Base-by-base conservation (phyloP, 2,329 filamentous ascomycete species). In the Penicillium sp. region DNA sequence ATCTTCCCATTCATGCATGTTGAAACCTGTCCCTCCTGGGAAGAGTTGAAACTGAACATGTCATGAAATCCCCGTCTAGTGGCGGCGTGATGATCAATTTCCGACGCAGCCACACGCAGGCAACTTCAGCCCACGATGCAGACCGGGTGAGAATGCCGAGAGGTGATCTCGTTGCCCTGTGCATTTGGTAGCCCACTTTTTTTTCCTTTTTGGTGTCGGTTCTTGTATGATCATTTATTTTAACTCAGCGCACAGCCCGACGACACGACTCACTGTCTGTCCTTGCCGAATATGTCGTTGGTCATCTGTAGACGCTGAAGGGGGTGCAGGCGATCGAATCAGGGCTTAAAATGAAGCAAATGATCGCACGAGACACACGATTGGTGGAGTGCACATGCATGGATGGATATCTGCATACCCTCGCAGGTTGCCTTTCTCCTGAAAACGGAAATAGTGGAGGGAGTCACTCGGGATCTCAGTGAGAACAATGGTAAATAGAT, bases 61-160 rank as follows among this genome's bases (percentile, higher is more conserved):
- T 44, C 39, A 30, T 41, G n/a, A 42, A 42, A 25, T 25, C 41
- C 29, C 44, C 33, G 40, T 40, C 33, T 30, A 6, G 45, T 44
- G 52, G 52, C 49, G 39, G 41, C 41, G 16, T 43, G 46, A 28
- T 53, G 53, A 53, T 55, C 50, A 51, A 50, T 53, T 42, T 53
- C 48, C 34, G 47, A 53, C 33, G 51, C 51, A 53, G 51, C 51
- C 51, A 53, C 42, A 53, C 47, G 40, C 48, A 53, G 51, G 51
- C 51, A 44, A 53, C 43, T 44, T 42, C 35, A 53, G 49, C 41
- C 51, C 46, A 50, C 47, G 45, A 44, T 54, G 52, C 56, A 59
- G 53, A 46, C 57, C 55, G 53, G 53, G 52, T 57, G 55, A 49
- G 51, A 54, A 58, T 61, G 54, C 58, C 57, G 58, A 54, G 56